Evolutionary conservation across 2,329 filamentous ascomycete genomes (phyloP).

Genomic region (Dendryphion nanum): DNA sequence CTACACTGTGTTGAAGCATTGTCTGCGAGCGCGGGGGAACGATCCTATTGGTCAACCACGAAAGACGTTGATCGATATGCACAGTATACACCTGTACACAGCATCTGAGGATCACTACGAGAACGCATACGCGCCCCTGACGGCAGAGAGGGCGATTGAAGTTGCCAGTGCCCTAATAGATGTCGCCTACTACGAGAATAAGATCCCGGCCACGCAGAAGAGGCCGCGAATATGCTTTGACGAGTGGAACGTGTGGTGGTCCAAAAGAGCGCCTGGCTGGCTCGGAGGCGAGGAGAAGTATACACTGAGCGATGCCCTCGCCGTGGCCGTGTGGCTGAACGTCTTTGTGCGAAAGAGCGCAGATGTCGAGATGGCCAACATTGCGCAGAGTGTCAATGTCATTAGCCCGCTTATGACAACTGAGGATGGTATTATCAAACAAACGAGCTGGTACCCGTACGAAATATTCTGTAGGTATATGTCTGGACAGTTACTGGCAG

Average conservation of each 20-base stretch:
- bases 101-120: conserved; percentile 42
- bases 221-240: conserved; percentile 71
- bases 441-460: conserved; percentile 72
- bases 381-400: conserved; percentile 73
- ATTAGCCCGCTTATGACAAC: conserved; percentile 72
- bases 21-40: conserved; percentile 49
- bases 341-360: conserved; percentile 68
- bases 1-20: conserved; percentile 65
- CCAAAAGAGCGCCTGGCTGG: conserved; percentile 64
- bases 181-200: conserved; percentile 65
- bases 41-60: conserved; percentile 43
- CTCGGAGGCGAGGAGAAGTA: conserved; percentile 65
- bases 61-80: conserved; percentile 63
- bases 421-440: conserved; percentile 58
- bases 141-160: conserved; percentile 69
- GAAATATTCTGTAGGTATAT: conserved; percentile 66
- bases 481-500: conserved; percentile 65
- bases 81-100: conserved; percentile 74
- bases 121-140: conserved; percentile 51
- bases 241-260: conserved; percentile 79
- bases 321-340: conserved; percentile 69
- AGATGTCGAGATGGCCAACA: conserved; percentile 70
- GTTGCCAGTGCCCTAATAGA: conserved; percentile 66
- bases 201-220: conserved; percentile 53
- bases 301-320: conserved; percentile 70